phyloP scores from a whole-genome alignment of 192 early-diverging fungal genomes.

The Paraglomus occultum region DNA sequence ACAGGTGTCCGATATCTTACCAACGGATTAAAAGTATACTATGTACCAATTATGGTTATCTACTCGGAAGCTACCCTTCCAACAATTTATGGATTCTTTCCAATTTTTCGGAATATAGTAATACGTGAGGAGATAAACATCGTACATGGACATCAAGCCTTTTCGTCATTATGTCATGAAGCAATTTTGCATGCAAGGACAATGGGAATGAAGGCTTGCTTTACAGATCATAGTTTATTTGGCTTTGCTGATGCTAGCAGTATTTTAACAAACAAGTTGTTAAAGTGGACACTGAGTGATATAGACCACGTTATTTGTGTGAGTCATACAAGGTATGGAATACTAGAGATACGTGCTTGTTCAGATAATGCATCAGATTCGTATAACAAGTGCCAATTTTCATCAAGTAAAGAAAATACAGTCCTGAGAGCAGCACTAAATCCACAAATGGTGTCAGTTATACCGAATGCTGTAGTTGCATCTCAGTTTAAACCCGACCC shows the following conservation, averaged over 20 bases:
- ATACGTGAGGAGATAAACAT: constrained; percentile 89
- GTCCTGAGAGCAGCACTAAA: constrained; percentile 90
- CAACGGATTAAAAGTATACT: constrained; percentile 93
- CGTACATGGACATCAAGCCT: constrained; percentile 96
- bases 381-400: background rate
- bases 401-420: constrained; percentile 93
- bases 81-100: constrained; percentile 88
- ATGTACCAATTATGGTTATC: constrained; percentile 83
- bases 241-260: constrained; percentile 93
- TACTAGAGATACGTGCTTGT: background rate
- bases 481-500: constrained; percentile 87
- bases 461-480: constrained; percentile 97
- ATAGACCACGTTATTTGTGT: constrained; percentile 98
- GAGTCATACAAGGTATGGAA: constrained; percentile 83
- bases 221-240: constrained; percentile 97
- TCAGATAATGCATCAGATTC: background rate
- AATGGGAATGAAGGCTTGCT: constrained; percentile 90
- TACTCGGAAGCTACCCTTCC: constrained; percentile 87
- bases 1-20: constrained; percentile 88
- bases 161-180: constrained; percentile 93
- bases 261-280: constrained; percentile 94
- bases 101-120: constrained; percentile 88
- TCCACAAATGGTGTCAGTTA: constrained; percentile 88
- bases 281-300: constrained; percentile 97
- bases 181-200: constrained; percentile 93